Evolutionary conservation across 2,329 filamentous ascomycete species (phyloP), one percentile per base, ranked within the genome.

Genomic region (Monosporascus sp.): DNA sequence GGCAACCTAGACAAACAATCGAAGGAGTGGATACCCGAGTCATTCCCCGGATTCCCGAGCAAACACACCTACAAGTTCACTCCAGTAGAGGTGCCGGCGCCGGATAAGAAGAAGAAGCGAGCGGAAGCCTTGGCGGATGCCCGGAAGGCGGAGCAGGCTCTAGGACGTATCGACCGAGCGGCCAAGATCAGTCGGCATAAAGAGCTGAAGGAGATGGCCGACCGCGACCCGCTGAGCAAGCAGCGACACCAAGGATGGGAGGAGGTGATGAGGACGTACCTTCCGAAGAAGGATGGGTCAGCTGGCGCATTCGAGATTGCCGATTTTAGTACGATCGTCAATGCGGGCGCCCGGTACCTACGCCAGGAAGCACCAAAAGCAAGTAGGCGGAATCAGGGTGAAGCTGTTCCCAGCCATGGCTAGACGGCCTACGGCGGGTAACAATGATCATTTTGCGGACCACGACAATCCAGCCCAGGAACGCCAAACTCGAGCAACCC

Each of bases 171-270:
- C 19, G 79, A 85, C 27, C 77, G 82, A 22, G 82, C 84, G 19
- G 81, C 80, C 52, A 86, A 86, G 67, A 79, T 82, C 60, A 80
- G 82, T 49, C 82, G 81, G 59, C 82, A 86, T 60, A 86, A 86
- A 65, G 83, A 85, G 62, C 77, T 84, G 44, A 82, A 80, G 60
- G 74, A 77, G 2, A 68, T 79, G 2, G 81, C 84, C 2, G 74
- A 80, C 58, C 74, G 75, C 51, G 77, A 83, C 59, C 64, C 70
- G 2, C 70, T 76, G 20, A 79, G 78, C 45, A 80, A 78, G 60
- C 73, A 80, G 56, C 74, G 82, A 17, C 81, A 85, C 60, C 70
- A 78, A 7, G 68, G 84, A 5, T 87, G 84, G 83, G 82, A 86
- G 66, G 67, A 71, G 14, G 78, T 81, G 1, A 86, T 86, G 82